Percentiles rank a stretch among this genome's conserved stretches.
These are phyloP conservation scores for Eucalyptus pauciflora DNA, from an alignment of 345 rosid genomes.

Conservation along the genomic window DNA sequence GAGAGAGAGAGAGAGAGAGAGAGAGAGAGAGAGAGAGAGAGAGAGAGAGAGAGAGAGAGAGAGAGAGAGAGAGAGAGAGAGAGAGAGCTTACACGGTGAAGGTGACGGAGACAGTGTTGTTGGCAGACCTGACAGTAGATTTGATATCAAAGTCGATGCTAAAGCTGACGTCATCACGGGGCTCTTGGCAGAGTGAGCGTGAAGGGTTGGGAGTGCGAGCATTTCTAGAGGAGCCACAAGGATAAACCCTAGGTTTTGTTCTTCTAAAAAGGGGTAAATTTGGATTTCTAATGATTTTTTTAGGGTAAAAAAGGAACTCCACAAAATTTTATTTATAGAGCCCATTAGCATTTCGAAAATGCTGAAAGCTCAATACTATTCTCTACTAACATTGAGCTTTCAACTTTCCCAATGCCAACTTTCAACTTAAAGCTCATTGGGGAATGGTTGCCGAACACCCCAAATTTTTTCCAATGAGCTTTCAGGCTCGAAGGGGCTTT, in stretches of 20 bases:
- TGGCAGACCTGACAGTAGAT: conserved; percentile 69
- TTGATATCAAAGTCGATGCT: conserved; percentile 55
- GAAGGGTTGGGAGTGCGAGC: background rate
- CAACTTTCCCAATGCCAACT: background rate
- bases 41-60: background rate
- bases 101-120: conserved; percentile 55
- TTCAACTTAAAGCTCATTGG: background rate
- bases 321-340: no score
- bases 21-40: background rate
- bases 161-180: conserved; percentile 10
- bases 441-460: no score
- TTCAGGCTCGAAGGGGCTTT: background rate
- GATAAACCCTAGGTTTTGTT: background rate
- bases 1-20: background rate
- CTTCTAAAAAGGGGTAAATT: no score
- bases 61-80: background rate
- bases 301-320: background rate
- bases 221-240: background rate
- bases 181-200: background rate
- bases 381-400: no score
- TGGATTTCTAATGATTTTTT: background rate
- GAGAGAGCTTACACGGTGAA: conserved; percentile 45
- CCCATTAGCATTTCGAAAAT: accelerated
- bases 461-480: background rate
- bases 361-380: background rate